Base-by-base conservation (phyloP, 2,329 filamentous ascomycete species). In the Penicillium digitatum region DNA sequence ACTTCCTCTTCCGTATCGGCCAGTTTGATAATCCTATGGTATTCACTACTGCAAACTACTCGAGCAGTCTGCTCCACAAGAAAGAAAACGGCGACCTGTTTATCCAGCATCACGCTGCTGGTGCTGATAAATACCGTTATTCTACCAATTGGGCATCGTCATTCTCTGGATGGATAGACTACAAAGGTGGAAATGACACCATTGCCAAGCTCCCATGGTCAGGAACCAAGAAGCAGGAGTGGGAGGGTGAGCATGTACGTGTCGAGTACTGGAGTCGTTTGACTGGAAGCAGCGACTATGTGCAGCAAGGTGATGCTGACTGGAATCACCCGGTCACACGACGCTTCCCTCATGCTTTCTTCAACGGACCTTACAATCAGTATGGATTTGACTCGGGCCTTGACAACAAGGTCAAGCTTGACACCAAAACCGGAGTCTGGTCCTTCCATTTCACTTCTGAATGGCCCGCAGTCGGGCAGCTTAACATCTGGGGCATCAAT, bases 401-500 rank as follows among this genome's bases (percentile, higher is more conserved):
- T 16, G 67, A 74, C 2, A 84, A 84, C 54, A 60, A 69, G 7
- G 79, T 86, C 72, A 61, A 73, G 14, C 75, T 81, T 35, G 72
- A 77, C 34, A 46, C 34, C 3, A 66, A 71, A 31, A 76, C 82
- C 44, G 76, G 77, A 29, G 71, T 72, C 2, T 87, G 85, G 85
- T 72, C 75, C 18, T 82, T 81, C 61, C 76, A 83, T 62, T 82
- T 86, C 58, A 81, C 86, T 74, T 76, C 78, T 5, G 85, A 87
- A 65, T 87, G 83, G 80, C 85, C 85, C 1, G 79, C 80, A 3
- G 72, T 79, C 44, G 79, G 83, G 53, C 83, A 87, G 65, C 71
- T 87, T 57, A 87, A 86, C 60, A 77, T 85, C 10, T 87, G 85
- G 85, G 85, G 85, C 45, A 81, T 87, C 66, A 84, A 87, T 62